Evolutionary conservation across 306 rosid species (phyloP).

Genomic region (Luffa acutangula): DNA sequence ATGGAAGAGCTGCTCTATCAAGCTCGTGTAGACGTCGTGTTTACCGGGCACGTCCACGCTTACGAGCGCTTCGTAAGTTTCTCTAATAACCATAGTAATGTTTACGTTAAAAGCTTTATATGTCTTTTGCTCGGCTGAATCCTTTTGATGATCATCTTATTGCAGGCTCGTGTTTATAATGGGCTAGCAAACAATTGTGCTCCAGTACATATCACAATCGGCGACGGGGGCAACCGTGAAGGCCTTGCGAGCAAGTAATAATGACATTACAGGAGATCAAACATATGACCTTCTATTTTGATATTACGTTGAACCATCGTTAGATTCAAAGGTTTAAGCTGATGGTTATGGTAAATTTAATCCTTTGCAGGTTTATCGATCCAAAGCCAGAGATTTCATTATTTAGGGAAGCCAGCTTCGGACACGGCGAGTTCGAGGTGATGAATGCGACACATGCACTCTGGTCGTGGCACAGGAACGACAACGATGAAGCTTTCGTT

Average conservation of each 20-base stretch:
- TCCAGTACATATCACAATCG: conserved; percentile 59
- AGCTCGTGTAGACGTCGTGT: conserved; percentile 65
- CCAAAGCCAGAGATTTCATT: conserved; percentile 62
- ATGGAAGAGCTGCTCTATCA: conserved; percentile 61
- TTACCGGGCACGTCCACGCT: conserved; percentile 80
- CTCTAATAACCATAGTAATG: not conserved
- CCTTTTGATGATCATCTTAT: not conserved
- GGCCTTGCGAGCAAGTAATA: conserved; percentile 59
- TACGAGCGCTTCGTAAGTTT: conserved; percentile 79
- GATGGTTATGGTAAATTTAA: not conserved
- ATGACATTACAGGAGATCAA: not conserved
- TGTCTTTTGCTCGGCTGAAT: not conserved
- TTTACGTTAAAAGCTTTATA: not conserved
- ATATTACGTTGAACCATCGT: not conserved
- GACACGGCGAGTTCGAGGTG: conserved; percentile 59
- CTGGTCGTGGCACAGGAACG: conserved; percentile 74
- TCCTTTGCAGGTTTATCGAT: conserved; percentile 23
- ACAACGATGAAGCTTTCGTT: conserved; percentile 26
- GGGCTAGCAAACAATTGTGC: conserved; percentile 53
- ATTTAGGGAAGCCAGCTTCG: conserved; percentile 76
- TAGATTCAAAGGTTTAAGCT: not conserved
- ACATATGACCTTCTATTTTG: not conserved
- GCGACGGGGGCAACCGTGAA: conserved; percentile 97
- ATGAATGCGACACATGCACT: conserved; percentile 53
- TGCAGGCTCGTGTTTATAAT: conserved; percentile 60